Percentiles rank a stretch among this genome's conserved stretches.
Conservation (phyloP, 805 yeast species). For the Saturnispora dispora region DNA sequence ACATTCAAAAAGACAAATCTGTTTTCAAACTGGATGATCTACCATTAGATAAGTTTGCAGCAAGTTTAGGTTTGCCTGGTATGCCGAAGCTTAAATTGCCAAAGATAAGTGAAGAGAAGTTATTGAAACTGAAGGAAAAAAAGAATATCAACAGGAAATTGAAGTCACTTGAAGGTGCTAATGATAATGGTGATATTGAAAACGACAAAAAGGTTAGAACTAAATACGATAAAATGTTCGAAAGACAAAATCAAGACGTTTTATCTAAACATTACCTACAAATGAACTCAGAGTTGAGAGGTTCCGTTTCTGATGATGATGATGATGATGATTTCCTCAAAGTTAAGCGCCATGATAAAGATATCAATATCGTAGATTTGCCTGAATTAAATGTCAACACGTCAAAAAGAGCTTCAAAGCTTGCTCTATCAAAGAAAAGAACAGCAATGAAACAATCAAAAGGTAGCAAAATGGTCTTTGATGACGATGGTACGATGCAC, state of each 20-base stretch:
- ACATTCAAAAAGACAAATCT: slow-evolving; percentile 79
- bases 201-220: slow-evolving; percentile 55
- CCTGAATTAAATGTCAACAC: slow-evolving; percentile 48
- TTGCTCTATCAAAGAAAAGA: slow-evolving; percentile 78
- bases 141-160: slow-evolving; percentile 78
- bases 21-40: slow-evolving; percentile 70
- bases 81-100: slow-evolving; percentile 84
- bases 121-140: slow-evolving; percentile 48
- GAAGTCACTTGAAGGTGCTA: slow-evolving; percentile 42
- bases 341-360: slow-evolving; percentile 73
- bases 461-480: slow-evolving; percentile 76
- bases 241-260: slow-evolving; percentile 86
- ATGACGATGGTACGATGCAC: slow-evolving; percentile 91
- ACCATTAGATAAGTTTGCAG: slow-evolving; percentile 78
- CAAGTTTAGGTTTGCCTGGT: slow-evolving; percentile 87
- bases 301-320: slow-evolving; percentile 29
- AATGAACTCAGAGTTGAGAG: slow-evolving; percentile 42
- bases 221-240: slow-evolving; percentile 92
- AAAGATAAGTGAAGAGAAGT: slow-evolving; percentile 38
- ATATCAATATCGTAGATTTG: slow-evolving; percentile 50
- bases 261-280: slow-evolving; percentile 80
- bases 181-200: slow-evolving; percentile 55
- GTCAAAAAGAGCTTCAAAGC: slow-evolving; percentile 78
- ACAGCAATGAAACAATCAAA: slow-evolving; percentile 43
- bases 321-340: slow-evolving; percentile 71